Conservation (phyloP, 2,329 filamentous ascomycete species). For the Microdochium trichocladiopsis region DNA sequence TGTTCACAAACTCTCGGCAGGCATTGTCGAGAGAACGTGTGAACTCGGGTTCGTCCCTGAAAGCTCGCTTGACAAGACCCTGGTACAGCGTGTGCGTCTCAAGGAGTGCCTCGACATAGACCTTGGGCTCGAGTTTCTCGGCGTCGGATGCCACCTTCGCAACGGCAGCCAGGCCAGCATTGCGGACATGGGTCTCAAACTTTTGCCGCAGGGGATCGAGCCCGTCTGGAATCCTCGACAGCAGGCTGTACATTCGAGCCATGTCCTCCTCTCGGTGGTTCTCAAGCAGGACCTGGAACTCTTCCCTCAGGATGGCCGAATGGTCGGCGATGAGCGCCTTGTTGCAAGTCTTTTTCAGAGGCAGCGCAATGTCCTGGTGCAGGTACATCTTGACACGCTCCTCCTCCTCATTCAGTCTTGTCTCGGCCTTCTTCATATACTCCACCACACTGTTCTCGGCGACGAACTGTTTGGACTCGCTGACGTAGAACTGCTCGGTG, state of each 20-base stretch:
- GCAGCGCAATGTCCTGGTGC: constrained; percentile 79
- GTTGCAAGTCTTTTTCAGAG: constrained; percentile 82
- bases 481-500: constrained; percentile 79
- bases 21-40: constrained; percentile 94
- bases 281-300: constrained; percentile 90
- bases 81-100: constrained; percentile 94
- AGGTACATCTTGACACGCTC: constrained; percentile 88
- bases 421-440: constrained; percentile 99
- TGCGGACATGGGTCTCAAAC: constrained; percentile 90
- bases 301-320: constrained; percentile 77
- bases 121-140: constrained; percentile 89
- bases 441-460: constrained; percentile 97
- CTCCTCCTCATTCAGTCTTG: constrained; percentile 84
- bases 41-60: constrained; percentile 93
- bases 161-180: constrained; percentile 80
- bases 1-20: constrained; percentile 95
- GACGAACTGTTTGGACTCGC: constrained; percentile 89
- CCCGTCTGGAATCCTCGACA: constrained; percentile 84
- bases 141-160: constrained; percentile 85
- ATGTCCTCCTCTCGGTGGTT: constrained; percentile 94
- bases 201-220: constrained; percentile 79
- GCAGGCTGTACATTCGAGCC: constrained; percentile 88
- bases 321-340: constrained; percentile 86
- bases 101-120: constrained; percentile 90
- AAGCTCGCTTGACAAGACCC: constrained; percentile 82